Percentiles rank a stretch among this genome's conserved stretches.
phyloP scores from a whole-genome alignment of 495 filamentous ascomycete genomes.

The Lepraria neglecta region DNA sequence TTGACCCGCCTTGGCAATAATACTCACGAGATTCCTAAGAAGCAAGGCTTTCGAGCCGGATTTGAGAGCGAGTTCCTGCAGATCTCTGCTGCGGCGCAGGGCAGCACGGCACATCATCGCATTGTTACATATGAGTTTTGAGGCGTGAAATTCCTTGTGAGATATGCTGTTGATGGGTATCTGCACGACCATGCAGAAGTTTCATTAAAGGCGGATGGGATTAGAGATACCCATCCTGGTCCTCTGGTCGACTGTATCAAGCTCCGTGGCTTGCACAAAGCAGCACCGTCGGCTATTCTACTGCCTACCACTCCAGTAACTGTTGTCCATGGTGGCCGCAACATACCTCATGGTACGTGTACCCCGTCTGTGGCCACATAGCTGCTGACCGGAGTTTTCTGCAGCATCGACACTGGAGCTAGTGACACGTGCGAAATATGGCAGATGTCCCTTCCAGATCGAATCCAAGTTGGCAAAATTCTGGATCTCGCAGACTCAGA shows the following conservation, averaged over 20 bases:
- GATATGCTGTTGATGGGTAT: slow-evolving; percentile 15
- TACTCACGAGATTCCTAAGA: not conserved
- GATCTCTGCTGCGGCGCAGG: not conserved
- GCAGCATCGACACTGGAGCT: slow-evolving; percentile 7
- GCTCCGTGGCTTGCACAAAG: not conserved
- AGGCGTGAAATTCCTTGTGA: slow-evolving; percentile 3
- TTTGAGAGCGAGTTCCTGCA: slow-evolving; percentile 1
- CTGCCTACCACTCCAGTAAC: not conserved
- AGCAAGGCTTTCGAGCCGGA: not conserved
- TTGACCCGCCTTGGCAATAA: slow-evolving; percentile 11
- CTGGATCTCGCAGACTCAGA: slow-evolving; percentile 12
- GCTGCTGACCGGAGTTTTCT: too few relatives aligned
- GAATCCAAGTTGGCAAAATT: not conserved
- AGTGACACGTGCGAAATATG: not conserved
- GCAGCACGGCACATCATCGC: slow-evolving; percentile 8
- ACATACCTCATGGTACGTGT: slow-evolving; percentile 2
- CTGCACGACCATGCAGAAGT: not conserved
- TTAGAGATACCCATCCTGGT: not conserved
- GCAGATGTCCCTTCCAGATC: not conserved
- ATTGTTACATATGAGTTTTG: slow-evolving; percentile 13
- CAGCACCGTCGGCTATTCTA: not conserved
- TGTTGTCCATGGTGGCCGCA: not conserved
- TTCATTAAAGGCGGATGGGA: not conserved
- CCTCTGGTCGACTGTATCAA: not conserved
- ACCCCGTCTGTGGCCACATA: too few relatives aligned